These are phyloP conservation scores for Colletotrichum destructivum DNA, from an alignment of 2,329 filamentous ascomycete genomes.

Conservation along the genomic window DNA sequence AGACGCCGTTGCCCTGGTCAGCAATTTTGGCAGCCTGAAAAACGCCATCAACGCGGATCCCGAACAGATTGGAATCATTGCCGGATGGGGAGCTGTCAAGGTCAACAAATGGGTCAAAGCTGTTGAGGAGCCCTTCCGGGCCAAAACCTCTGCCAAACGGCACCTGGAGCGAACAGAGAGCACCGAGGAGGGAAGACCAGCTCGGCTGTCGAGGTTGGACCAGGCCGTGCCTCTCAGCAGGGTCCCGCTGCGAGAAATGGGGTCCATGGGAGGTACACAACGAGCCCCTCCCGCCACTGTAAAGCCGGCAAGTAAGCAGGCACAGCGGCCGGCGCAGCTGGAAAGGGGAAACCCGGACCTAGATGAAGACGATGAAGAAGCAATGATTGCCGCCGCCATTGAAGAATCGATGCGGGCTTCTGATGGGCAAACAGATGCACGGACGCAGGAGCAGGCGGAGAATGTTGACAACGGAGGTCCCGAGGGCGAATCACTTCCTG, in stretches of 20 bases:
- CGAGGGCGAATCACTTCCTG: slow-evolving; percentile 64
- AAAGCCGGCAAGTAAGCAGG: slow-evolving; percentile 28
- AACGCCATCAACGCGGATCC: slow-evolving; percentile 89
- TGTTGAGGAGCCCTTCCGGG: slow-evolving; percentile 88
- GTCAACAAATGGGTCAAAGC: slow-evolving; percentile 87
- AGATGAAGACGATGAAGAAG: slow-evolving; percentile 65
- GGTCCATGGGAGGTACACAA: slow-evolving; percentile 42
- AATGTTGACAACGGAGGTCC: slow-evolving; percentile 35
- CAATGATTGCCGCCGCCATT: slow-evolving; percentile 63
- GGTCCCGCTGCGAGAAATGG: slow-evolving; percentile 60
- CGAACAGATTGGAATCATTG: slow-evolving; percentile 87
- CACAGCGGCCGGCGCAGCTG: slow-evolving; percentile 51
- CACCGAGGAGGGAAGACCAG: slow-evolving; percentile 47
- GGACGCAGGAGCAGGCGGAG: slow-evolving; percentile 42
- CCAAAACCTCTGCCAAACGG: slow-evolving; percentile 76
- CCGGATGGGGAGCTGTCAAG: slow-evolving; percentile 96
- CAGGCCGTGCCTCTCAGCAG: slow-evolving; percentile 58
- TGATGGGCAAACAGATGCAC: slow-evolving; percentile 43
- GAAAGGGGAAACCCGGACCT: slow-evolving; percentile 55
- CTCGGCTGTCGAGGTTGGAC: slow-evolving; percentile 51
- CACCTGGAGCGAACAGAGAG: slow-evolving; percentile 45
- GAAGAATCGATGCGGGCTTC: slow-evolving; percentile 62
- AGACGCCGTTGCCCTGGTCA: slow-evolving; percentile 90
- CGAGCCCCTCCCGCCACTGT: slow-evolving; percentile 44
- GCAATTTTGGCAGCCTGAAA: slow-evolving; percentile 90